Base-by-base conservation (phyloP, 768 basidiomycete genomes). In the Pulveroboletus sp. region DNA sequence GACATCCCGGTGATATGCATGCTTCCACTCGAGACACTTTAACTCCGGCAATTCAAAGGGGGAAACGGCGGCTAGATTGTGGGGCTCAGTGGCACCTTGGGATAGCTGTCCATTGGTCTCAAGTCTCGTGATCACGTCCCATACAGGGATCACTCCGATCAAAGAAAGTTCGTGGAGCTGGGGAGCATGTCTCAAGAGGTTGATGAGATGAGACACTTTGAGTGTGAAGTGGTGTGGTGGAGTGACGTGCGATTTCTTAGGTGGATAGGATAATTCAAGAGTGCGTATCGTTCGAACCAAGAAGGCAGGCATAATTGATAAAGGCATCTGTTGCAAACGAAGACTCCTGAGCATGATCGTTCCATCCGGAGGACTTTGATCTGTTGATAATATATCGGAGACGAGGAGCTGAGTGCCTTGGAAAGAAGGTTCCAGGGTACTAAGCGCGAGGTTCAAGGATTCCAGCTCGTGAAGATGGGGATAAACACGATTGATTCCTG, bases 21-120 rank as follows among this genome's bases (percentile, higher is more conserved):
- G 75, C 38, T 69, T 75, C 76, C 78, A 80, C 27, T 75, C 73
- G 37, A 81, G 57, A n/a, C 53, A 61, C 43, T 67, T 75, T 47
- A 81, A 59, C 47, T 69, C 65, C 5, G 56, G 60, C 29, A 81
- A 68, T 43, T 61, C 62, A 43, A 74, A 52, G 24, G 68, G 55
- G 25, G 52, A 41, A 16, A 47, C 51, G 33, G 58, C 44, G 6
- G 32, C 33, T n/a, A 20, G 43, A 17, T 43, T 38, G 33, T 24
- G 49, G 42, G 40, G 39, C 31, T 55, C 53, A 31, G 40, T 46
- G 39, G 37, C 7, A 43, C 40, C 48, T 17, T 50, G 35, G 12
- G 45, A 35, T 45, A 42, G 23, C 23, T 52, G 51, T 19, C 45
- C 57, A 41, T 60, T 36, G 48, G 52, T 51, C 17, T 47, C 25